A percentile compares a stretch with the other conserved stretches of the same genome.
Evolutionary conservation across 2,329 filamentous ascomycete genomes (phyloP).

Genomic region (Pseudomassariella vexata): DNA sequence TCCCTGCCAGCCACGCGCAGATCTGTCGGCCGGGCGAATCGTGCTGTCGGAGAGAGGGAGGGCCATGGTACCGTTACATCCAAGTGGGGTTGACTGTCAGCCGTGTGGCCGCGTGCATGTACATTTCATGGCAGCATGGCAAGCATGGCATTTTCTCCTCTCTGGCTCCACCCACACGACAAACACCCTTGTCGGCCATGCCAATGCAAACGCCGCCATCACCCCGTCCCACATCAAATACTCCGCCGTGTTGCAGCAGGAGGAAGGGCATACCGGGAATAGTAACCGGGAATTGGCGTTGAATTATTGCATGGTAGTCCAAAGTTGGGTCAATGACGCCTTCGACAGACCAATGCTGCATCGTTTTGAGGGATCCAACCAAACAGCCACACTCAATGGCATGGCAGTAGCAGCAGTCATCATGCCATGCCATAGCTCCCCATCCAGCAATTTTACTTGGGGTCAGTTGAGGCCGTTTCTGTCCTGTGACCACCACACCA

Average conservation of each 20-base stretch:
- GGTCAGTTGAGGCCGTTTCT: too few relatives aligned
- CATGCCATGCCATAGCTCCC: too few relatives aligned
- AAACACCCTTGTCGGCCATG: background rate
- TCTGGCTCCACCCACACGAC: background rate
- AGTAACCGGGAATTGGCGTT: too few relatives aligned
- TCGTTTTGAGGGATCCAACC: too few relatives aligned
- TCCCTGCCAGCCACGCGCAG: slow-evolving; percentile 34
- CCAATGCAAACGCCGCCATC: background rate
- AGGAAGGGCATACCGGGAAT: background rate
- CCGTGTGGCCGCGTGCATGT: slow-evolving; percentile 4
- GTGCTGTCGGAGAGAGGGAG: slow-evolving; percentile 5
- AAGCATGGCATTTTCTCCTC: background rate
- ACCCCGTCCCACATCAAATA: background rate
- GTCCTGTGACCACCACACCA: too few relatives aligned
- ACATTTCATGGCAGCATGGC: slow-evolving; percentile 6
- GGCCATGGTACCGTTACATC: slow-evolving; percentile 3
- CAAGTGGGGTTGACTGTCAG: background rate
- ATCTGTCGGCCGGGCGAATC: slow-evolving; percentile 17
- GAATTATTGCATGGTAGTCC: too few relatives aligned
- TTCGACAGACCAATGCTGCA: too few relatives aligned
- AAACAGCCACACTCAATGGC: too few relatives aligned
- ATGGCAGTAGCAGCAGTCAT: too few relatives aligned
- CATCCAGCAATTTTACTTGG: too few relatives aligned
- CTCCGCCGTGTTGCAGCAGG: background rate
- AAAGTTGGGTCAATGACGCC: too few relatives aligned